Conservation (phyloP, 2,329 filamentous ascomycete species). For the Aspergillus amoenus region DNA sequence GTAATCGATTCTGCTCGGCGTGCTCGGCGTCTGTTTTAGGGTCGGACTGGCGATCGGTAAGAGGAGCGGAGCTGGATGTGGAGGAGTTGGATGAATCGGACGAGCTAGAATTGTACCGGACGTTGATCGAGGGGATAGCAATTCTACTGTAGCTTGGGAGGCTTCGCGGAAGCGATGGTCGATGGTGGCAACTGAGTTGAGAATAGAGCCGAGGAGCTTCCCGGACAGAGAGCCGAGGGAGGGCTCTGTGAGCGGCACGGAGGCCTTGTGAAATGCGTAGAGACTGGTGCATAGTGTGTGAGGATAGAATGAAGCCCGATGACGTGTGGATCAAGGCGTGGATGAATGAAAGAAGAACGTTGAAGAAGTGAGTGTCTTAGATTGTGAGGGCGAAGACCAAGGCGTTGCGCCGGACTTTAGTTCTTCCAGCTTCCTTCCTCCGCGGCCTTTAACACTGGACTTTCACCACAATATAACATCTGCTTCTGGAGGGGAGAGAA, state of each 20-base stretch:
- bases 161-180: conserved; percentile 7
- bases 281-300: conserved; percentile 21
- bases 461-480: not conserved
- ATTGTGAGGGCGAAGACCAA: not conserved
- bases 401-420: conserved; percentile 25
- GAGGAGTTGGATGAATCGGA: conserved; percentile 8
- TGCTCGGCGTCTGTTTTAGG: conserved; percentile 32
- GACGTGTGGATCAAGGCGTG: not conserved
- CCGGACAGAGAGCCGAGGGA: conserved; percentile 17
- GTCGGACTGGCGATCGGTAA: conserved; percentile 33
- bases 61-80: conserved; percentile 16
- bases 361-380: not conserved
- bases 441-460: conserved; percentile 15
- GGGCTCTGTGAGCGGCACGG: conserved; percentile 18
- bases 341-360: not conserved
- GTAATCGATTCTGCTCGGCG: conserved; percentile 35
- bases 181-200: conserved; percentile 18
- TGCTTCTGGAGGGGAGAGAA: not conserved
- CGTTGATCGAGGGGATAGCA: conserved; percentile 9
- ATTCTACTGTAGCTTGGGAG: not conserved
- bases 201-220: conserved; percentile 21
- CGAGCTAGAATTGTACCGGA: conserved; percentile 37
- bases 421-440: conserved; percentile 26
- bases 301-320: not conserved
- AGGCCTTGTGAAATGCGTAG: conserved; percentile 21